Evolutionary conservation across 306 rosid species (phyloP).

Genomic region (Fragaria ananassa): DNA sequence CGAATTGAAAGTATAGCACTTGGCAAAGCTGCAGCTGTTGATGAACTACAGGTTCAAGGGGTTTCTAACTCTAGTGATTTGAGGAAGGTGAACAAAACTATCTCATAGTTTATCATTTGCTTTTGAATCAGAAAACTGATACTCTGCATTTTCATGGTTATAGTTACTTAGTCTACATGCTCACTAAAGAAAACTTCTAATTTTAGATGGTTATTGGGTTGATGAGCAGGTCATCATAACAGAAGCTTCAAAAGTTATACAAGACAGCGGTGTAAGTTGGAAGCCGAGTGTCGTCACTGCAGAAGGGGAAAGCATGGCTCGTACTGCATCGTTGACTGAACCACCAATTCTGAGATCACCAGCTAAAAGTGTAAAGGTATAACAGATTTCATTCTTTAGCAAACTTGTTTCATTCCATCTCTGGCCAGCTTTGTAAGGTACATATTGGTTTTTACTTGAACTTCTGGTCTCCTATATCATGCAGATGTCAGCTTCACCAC

Average conservation of each 20-base stretch:
- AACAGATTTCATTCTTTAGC: background rate
- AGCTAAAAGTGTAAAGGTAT: constrained; percentile 70
- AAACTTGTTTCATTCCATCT: background rate
- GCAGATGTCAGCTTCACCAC: constrained; percentile 59
- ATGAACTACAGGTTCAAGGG: constrained; percentile 87
- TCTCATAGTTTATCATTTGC: constrained; percentile 5
- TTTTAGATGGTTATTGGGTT: constrained; percentile 13
- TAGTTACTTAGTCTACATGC: constrained; percentile 3
- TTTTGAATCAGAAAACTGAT: background rate
- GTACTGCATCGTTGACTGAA: constrained; percentile 39
- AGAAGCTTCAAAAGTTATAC: constrained; percentile 64
- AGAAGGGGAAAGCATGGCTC: constrained; percentile 46
- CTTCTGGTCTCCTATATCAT: constrained; percentile 6
- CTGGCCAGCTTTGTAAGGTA: background rate
- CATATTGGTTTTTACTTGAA: constrained; percentile 6
- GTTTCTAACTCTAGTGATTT: constrained; percentile 63
- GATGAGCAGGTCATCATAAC: constrained; percentile 60
- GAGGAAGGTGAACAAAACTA: constrained; percentile 59
- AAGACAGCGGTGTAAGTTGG: constrained; percentile 45
- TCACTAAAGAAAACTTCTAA: background rate
- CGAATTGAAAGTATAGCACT: constrained; percentile 76
- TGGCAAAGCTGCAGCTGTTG: constrained; percentile 84
- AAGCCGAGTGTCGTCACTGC: constrained; percentile 31
- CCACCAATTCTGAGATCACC: constrained; percentile 66
- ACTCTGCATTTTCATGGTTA: background rate